Percentiles rank a stretch among this genome's conserved stretches.
Evolutionary conservation across 192 early-diverging fungal species (phyloP).

Genomic region (Backusella morwellensis): DNA sequence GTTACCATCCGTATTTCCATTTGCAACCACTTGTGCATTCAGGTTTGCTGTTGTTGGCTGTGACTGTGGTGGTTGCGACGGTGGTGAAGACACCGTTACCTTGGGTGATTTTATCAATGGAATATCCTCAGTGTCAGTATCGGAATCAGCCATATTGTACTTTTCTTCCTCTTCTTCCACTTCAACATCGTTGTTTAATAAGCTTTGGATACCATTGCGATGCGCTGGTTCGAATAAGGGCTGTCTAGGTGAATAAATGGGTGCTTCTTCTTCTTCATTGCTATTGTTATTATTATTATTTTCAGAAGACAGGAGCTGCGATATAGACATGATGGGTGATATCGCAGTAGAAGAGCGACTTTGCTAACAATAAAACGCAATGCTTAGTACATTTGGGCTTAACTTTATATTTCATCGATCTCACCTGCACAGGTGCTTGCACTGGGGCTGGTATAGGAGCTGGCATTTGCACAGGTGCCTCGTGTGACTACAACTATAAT

Average conservation of each 20-base stretch:
- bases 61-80: not conserved
- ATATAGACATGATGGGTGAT: slow-evolving; percentile 20
- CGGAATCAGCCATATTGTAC: slow-evolving; percentile 24
- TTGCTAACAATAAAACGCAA: not conserved
- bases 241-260: not conserved
- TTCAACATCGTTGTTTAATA: slow-evolving; percentile 18
- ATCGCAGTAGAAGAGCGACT: not conserved
- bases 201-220: slow-evolving; percentile 24
- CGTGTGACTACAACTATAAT: not conserved
- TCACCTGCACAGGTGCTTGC: slow-evolving; percentile 1
- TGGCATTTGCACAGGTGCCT: not conserved
- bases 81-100: not conserved
- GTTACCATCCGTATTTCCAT: not conserved
- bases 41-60: not conserved
- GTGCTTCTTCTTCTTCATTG: slow-evolving; percentile 6
- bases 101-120: slow-evolving; percentile 1
- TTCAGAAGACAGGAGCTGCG: slow-evolving; percentile 3
- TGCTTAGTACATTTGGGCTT: not conserved
- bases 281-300: not conserved
- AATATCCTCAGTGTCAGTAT: slow-evolving; percentile 28
- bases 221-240: not conserved
- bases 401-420: not conserved
- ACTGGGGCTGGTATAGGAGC: not conserved
- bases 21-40: not conserved
- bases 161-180: not conserved